Conservation (phyloP, 805 yeast species). For the Naumovozyma castellii region DNA sequence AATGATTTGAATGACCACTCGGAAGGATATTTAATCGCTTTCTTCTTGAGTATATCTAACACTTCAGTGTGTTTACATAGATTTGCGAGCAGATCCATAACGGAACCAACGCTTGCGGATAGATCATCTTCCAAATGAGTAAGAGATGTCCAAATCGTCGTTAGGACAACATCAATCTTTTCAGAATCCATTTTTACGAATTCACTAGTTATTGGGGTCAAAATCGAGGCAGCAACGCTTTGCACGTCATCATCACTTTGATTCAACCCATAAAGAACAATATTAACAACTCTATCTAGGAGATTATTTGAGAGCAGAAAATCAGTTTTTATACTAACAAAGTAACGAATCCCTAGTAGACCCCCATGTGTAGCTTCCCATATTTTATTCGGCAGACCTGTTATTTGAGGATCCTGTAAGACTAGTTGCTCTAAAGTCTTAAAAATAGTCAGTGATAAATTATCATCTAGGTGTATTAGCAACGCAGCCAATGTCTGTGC, state of each 20-base stretch:
- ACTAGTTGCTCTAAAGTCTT: constrained; percentile 57
- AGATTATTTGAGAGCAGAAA: constrained; percentile 49
- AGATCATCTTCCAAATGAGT: constrained; percentile 82
- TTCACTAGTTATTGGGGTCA: constrained; percentile 82
- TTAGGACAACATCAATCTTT: constrained; percentile 38
- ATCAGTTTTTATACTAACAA: constrained; percentile 82
- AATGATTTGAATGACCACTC: constrained; percentile 57
- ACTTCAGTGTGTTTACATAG: constrained; percentile 77
- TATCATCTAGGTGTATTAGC: constrained; percentile 55
- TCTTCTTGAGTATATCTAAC: constrained; percentile 55
- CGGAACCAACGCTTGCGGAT: constrained; percentile 89
- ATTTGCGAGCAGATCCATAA: constrained; percentile 86
- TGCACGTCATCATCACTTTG: constrained; percentile 89
- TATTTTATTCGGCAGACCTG: constrained; percentile 39
- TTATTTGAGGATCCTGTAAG: constrained; percentile 41
- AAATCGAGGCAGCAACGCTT: constrained; percentile 89
- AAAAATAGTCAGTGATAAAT: constrained; percentile 53
- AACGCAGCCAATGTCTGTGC: constrained; percentile 92
- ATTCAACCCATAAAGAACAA: constrained; percentile 80
- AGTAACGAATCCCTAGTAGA: constrained; percentile 81
- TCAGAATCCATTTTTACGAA: constrained; percentile 57
- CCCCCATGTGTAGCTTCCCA: constrained; percentile 99
- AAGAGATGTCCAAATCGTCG: constrained; percentile 85
- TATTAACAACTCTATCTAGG: constrained; percentile 62
- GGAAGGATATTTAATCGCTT: constrained; percentile 40